Percentiles rank a stretch among this genome's conserved stretches.
Conservation (phyloP, 2,329 filamentous ascomycete genomes). For the Talaromyces albobiverticillius region DNA sequence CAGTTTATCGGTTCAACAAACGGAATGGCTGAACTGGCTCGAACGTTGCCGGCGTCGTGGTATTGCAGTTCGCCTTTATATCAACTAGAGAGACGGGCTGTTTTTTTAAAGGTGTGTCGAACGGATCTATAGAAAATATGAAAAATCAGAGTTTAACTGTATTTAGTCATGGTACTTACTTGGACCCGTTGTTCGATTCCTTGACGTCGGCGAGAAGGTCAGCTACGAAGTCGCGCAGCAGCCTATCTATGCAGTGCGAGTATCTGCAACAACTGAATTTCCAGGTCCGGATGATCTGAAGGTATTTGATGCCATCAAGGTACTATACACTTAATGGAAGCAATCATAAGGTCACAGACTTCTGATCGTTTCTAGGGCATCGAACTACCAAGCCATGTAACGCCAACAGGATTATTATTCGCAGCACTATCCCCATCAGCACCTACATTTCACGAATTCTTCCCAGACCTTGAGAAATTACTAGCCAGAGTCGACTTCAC, state of each 20-base stretch:
- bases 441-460: constrained; percentile 53
- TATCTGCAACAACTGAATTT: constrained; percentile 27
- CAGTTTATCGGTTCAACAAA: constrained; percentile 5
- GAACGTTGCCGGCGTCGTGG: constrained; percentile 54
- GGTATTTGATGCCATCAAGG: constrained; percentile 35
- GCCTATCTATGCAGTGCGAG: constrained; percentile 37
- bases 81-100: constrained; percentile 49
- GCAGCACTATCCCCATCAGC: constrained; percentile 49
- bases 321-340: constrained; percentile 19
- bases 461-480: constrained; percentile 50
- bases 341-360: not conserved
- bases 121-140: not conserved
- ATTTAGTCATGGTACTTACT: constrained; percentile 52
- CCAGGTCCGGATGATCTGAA: constrained; percentile 35
- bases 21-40: constrained; percentile 31
- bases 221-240: constrained; percentile 52
- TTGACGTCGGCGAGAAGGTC: constrained; percentile 38
- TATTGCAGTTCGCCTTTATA: constrained; percentile 50
- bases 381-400: constrained; percentile 41
- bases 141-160: not conserved
- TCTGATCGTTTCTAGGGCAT: constrained; percentile 21
- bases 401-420: constrained; percentile 54
- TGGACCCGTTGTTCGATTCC: constrained; percentile 52
- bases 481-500: constrained; percentile 54
- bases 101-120: constrained; percentile 45